Evolutionary conservation across 495 filamentous ascomycete genomes (phyloP).

Genomic region (Xylaria palmicola): DNA sequence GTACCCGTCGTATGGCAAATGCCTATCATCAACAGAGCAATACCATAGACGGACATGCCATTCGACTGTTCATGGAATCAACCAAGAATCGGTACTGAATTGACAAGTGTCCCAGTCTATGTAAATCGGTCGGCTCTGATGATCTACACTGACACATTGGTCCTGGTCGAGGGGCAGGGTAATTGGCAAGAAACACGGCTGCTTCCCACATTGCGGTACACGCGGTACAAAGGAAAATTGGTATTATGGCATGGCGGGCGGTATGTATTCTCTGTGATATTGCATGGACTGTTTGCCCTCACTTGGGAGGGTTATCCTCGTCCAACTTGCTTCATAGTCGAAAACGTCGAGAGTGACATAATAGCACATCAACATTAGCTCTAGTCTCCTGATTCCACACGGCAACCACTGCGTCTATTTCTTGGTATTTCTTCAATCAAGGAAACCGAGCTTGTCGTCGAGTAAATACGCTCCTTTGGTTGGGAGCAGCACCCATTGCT

Average conservation of each 20-base stretch:
- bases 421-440: constrained; percentile 3
- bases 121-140: too few relatives aligned
- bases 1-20: background rate
- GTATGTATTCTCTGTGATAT: constrained; percentile 69
- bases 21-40: background rate
- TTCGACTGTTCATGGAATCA: background rate
- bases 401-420: constrained; percentile 13
- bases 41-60: background rate
- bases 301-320: constrained; percentile 60
- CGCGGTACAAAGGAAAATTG: constrained; percentile 56
- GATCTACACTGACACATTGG: background rate
- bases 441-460: background rate
- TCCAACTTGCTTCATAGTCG: constrained; percentile 63
- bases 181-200: background rate
- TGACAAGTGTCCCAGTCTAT: background rate
- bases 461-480: background rate
- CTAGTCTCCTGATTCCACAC: constrained; percentile 6
- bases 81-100: background rate
- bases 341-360: constrained; percentile 40
- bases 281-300: constrained; percentile 65
- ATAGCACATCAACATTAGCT: constrained; percentile 11
- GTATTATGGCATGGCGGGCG: constrained; percentile 62
- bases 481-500: background rate
- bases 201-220: constrained; percentile 11
- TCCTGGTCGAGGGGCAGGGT: too few relatives aligned